Evolutionary conservation across 495 filamentous ascomycete genomes (phyloP), one percentile per base, ranked within the genome.

Genomic region (Penicillium psychrofluorescens): DNA sequence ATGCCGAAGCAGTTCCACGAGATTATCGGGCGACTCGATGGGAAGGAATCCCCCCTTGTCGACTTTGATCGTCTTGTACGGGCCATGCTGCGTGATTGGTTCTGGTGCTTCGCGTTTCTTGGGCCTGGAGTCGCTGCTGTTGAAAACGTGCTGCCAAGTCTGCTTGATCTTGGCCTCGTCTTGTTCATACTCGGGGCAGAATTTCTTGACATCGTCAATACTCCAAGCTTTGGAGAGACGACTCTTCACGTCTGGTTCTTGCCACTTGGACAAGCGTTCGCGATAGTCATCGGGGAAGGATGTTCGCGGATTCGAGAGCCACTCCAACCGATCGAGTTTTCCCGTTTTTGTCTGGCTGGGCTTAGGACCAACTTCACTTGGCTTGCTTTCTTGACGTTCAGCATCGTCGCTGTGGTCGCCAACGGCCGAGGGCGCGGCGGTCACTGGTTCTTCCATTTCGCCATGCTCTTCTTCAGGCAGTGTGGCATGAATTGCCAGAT

Each of bases 171-270:
- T 51, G 31, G 56, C 33, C 3, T 49, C 48, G 6, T 54, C 54
- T 1, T 62, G 48, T 11, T 66, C 57, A 41, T 69, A 72, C 8
- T 62, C 62, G 1, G 65, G 59, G 29, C 62, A 70, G 15, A 77
- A 74, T 0, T 54, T 75, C 41, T 61, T 62, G 13, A 70, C 62
- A 43, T 69, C 75, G 45, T 79, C 74, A 14, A 75, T 71, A 6
- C 64, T 85, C 55, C 81, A 86, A 46, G 62, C 75, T 48, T 65
- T 77, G 33, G 68, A 74, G 48, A 83, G 75, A 59, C 77, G 80
- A 28, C 80, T 74, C 48, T 77, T 51, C 69, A 79, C 55, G 62
- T 58, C 54, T 33, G 36, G 8, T 15, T 28, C 42, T 36, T 48
- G 51, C 57, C 57, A 61, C 16, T 48, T 30, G 9, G 49, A 49